Percentiles rank a stretch among this genome's conserved stretches.
Conservation (phyloP, 2,329 filamentous ascomycete genomes). For the Colletotrichum magnum region DNA sequence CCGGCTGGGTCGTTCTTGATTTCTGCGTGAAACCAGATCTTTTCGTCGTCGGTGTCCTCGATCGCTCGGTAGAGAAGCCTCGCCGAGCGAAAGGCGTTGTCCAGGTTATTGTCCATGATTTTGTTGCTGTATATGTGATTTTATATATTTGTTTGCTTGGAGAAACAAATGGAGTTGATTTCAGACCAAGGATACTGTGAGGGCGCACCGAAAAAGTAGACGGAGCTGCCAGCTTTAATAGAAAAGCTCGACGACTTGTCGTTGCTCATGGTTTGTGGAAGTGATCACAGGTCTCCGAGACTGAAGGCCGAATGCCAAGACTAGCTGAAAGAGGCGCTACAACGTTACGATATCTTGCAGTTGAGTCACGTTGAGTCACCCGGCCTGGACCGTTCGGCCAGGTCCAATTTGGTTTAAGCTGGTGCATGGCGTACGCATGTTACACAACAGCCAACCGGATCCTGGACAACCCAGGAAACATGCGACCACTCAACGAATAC, state of each 20-base stretch:
- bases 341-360: constrained; percentile 5
- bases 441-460: neutral
- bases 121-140: neutral
- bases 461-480: neutral
- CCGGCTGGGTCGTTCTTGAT: constrained; percentile 8
- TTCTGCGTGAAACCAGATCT: constrained; percentile 6
- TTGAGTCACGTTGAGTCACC: neutral
- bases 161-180: neutral
- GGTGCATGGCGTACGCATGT: neutral
- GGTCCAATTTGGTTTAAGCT: too few relatives aligned
- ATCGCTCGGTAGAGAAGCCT: constrained; percentile 9
- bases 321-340: neutral
- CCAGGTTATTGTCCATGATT: neutral
- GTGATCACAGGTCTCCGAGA: neutral
- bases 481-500: neutral
- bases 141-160: neutral
- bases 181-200: too few relatives aligned
- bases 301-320: neutral
- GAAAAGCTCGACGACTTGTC: too few relatives aligned
- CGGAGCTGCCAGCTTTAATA: too few relatives aligned
- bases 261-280: too few relatives aligned
- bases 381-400: neutral
- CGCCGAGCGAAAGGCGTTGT: neutral
- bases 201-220: too few relatives aligned
- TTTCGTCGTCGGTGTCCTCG: constrained; percentile 1